These are phyloP conservation scores for Collariella sp. DNA, from an alignment of 495 filamentous ascomycete genomes.

Conservation along the genomic window DNA sequence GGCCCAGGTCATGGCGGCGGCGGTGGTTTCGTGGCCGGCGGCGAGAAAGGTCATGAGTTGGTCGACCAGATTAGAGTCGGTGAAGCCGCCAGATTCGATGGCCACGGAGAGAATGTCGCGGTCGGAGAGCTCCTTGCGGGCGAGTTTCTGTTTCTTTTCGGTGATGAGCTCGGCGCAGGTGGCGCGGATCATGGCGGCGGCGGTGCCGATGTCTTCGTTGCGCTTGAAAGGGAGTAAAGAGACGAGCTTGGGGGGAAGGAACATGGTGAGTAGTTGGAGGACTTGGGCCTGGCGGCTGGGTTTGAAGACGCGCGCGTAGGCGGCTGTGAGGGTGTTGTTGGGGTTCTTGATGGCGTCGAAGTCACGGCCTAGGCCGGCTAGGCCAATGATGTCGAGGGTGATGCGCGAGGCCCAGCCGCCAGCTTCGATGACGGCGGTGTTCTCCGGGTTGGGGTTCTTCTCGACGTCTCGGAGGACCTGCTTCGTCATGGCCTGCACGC, in stretches of 20 bases:
- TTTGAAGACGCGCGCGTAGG: constrained; percentile 54
- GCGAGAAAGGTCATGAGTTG: constrained; percentile 95
- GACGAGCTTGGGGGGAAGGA: constrained; percentile 46
- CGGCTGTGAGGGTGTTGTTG: constrained; percentile 53
- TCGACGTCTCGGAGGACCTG: constrained; percentile 19
- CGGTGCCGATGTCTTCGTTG: constrained; percentile 51
- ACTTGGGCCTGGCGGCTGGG: constrained; percentile 32
- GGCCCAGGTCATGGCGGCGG: constrained; percentile 49
- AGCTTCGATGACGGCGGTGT: constrained; percentile 53
- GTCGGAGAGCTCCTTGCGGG: constrained; percentile 43
- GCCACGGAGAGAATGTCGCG: constrained; percentile 80
- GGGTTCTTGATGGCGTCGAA: constrained; percentile 63
- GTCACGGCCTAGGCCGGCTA: constrained; percentile 71
- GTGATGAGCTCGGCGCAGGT: constrained; percentile 58
- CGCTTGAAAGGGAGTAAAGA: constrained; percentile 52
- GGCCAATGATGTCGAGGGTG: constrained; percentile 82
- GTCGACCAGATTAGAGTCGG: constrained; percentile 72
- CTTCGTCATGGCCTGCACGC: constrained; percentile 40
- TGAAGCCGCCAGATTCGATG: constrained; percentile 65
- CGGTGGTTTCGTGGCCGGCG: constrained; percentile 75
- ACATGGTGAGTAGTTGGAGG: constrained; percentile 36
- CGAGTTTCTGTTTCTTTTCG: constrained; percentile 55
- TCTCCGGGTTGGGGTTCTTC: constrained; percentile 34
- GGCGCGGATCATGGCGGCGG: constrained; percentile 50
- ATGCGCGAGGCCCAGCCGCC: constrained; percentile 59